phyloP scores from a whole-genome alignment of 257 asterid genomes.

The Mentha longifolia region DNA sequence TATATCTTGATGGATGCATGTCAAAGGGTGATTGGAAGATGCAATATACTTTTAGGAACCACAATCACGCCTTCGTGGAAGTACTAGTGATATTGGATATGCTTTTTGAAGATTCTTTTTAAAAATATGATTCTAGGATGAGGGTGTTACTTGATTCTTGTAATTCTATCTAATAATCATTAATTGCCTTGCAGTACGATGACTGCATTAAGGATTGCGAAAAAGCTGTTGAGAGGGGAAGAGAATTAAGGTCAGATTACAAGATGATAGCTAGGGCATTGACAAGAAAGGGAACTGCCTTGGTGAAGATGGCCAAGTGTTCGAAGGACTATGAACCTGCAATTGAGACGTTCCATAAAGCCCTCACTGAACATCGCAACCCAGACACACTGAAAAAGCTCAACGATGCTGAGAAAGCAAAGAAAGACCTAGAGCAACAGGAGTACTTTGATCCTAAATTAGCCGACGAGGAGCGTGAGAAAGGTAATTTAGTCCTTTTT shows the following conservation, averaged over 20 bases:
- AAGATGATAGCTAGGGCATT: constrained; percentile 94
- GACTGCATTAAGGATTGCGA: constrained; percentile 94
- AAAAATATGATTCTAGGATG: background rate
- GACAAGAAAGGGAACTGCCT: constrained; percentile 92
- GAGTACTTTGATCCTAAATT: constrained; percentile 82
- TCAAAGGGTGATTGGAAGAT: too few relatives aligned
- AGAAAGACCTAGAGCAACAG: constrained; percentile 87
- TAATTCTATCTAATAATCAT: background rate
- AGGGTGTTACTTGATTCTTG: background rate
- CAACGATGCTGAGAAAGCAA: constrained; percentile 92
- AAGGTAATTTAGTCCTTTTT: constrained; percentile 48
- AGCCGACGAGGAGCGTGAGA: constrained; percentile 97
- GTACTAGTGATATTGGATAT: too few relatives aligned
- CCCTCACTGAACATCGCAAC: constrained; percentile 93
- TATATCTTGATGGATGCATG: too few relatives aligned
- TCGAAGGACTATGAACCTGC: constrained; percentile 85
- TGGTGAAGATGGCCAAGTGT: constrained; percentile 74
- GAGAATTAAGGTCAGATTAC: constrained; percentile 84
- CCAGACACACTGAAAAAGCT: constrained; percentile 90
- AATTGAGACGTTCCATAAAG: constrained; percentile 89
- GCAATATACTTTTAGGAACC: background rate
- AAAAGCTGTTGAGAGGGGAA: constrained; percentile 91
- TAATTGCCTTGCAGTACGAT: constrained; percentile 50
- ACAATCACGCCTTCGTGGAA: background rate
- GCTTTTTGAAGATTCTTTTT: too few relatives aligned